These are phyloP conservation scores for Microascus cirrosus DNA, from an alignment of 2,329 filamentous ascomycete species.

Conservation along the genomic window DNA sequence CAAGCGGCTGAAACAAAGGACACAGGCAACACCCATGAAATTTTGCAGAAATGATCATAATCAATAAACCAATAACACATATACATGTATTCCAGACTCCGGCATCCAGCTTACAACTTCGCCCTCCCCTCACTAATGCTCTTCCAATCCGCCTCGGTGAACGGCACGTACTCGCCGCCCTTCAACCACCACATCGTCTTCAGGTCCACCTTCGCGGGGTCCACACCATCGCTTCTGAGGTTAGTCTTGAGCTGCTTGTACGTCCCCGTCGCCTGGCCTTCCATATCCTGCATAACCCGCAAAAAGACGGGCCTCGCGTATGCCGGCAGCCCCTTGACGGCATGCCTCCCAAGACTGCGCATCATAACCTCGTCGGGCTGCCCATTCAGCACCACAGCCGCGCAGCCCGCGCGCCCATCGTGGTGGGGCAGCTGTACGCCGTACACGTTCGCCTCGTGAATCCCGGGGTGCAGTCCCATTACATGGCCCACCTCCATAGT, in stretches of 20 bases:
- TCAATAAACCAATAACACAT: too few species aligned
- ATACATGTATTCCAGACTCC: too few species aligned
- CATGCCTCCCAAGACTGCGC: conserved; percentile 50
- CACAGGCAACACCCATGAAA: too few species aligned
- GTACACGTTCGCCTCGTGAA: conserved; percentile 60
- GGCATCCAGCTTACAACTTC: conserved; percentile 53
- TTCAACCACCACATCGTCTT: conserved; percentile 55
- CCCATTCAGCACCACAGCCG: conserved; percentile 46
- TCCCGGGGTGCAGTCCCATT: conserved; percentile 44
- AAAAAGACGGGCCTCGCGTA: conserved; percentile 74
- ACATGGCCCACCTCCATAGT: conserved; percentile 57
- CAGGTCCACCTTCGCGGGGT: conserved; percentile 32
- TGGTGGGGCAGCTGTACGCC: conserved; percentile 54
- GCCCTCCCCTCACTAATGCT: conserved; percentile 55
- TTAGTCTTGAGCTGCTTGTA: conserved; percentile 80
- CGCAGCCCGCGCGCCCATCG: conserved; percentile 58
- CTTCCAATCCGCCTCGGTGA: conserved; percentile 57
- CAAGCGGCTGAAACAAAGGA: too few species aligned
- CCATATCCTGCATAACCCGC: conserved; percentile 47
- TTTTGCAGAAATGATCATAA: too few species aligned
- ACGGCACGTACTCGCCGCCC: conserved; percentile 55
- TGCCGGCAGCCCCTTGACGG: conserved; percentile 46
- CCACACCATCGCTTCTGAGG: conserved; percentile 62
- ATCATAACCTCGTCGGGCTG: conserved; percentile 33
- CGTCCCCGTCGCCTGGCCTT: conserved; percentile 57